Percentiles rank a stretch among this genome's conserved stretches.
Conservation (phyloP, 208 protist species). For the Leishmania amazonensis region DNA sequence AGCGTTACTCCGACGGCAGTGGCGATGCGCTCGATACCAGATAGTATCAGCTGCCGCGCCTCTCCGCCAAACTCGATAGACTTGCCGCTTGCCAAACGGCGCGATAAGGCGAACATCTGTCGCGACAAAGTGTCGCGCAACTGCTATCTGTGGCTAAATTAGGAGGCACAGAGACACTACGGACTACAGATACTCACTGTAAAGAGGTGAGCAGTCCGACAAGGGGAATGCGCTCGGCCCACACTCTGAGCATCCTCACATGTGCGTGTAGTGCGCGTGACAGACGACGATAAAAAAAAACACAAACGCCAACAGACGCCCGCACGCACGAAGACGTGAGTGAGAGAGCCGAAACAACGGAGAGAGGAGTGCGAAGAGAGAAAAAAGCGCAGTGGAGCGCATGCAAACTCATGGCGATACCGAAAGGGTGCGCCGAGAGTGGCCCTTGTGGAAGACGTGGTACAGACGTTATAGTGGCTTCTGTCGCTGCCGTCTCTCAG, state of each 20-base stretch:
- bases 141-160: neutral
- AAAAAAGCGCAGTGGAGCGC: neutral
- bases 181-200: neutral
- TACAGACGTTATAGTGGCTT: neutral
- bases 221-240: neutral
- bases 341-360: neutral
- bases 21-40: conserved; percentile 97
- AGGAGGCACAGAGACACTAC: neutral
- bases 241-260: neutral
- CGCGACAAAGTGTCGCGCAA: neutral
- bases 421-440: neutral
- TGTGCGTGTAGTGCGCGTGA: neutral
- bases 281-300: neutral
- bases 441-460: neutral
- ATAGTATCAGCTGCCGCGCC: conserved; percentile 94
- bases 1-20: conserved; percentile 98
- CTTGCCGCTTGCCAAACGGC: conserved; percentile 73
- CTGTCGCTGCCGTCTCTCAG: neutral
- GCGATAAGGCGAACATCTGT: conserved; percentile 37
- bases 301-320: neutral
- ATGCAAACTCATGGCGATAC: neutral
- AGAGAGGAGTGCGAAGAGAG: conserved; percentile 3
- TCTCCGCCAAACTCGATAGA: conserved; percentile 97
- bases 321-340: neutral
- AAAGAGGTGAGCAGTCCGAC: neutral